Percentiles rank a stretch among this genome's conserved stretches.
These are phyloP conservation scores for Delphinella strobiligena DNA, from an alignment of 2,329 filamentous ascomycete genomes.

Conservation along the genomic window DNA sequence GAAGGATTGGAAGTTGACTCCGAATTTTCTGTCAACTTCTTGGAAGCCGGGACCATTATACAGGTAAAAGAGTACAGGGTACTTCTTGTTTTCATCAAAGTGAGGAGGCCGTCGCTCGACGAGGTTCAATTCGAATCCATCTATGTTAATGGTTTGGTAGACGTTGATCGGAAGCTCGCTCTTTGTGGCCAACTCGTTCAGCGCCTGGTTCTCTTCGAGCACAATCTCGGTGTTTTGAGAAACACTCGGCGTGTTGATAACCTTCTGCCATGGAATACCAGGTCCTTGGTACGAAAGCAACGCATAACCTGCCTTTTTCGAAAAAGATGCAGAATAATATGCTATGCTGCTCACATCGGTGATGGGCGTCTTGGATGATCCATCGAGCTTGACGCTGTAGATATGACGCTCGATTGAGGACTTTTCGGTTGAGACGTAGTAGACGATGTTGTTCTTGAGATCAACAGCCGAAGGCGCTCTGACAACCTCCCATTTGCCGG, in stretches of 20 bases:
- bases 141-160: conserved; percentile 75
- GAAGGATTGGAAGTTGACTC: conserved; percentile 82
- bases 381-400: conserved; percentile 79
- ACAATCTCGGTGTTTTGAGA: conserved; percentile 51
- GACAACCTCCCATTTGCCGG: conserved; percentile 85
- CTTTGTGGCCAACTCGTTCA: conserved; percentile 57
- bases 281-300: conserved; percentile 79
- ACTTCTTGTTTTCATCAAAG: conserved; percentile 71
- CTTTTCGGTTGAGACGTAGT: conserved; percentile 79
- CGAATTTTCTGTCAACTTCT: conserved; percentile 66
- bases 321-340: conserved; percentile 78
- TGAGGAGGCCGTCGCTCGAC: conserved; percentile 82
- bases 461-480: conserved; percentile 76
- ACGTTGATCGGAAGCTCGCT: conserved; percentile 73
- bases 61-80: conserved; percentile 88
- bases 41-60: conserved; percentile 96
- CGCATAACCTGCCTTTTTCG: conserved; percentile 65
- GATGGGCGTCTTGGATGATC: conserved; percentile 55
- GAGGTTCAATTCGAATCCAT: conserved; percentile 59
- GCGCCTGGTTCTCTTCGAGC: conserved; percentile 64
- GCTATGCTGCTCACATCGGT: conserved; percentile 62
- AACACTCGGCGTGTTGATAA: conserved; percentile 70
- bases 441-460: conserved; percentile 72
- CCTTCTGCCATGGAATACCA: conserved; percentile 78
- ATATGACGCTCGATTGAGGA: conserved; percentile 82